A percentile compares a stretch with the other conserved stretches of the same genome.
phyloP scores from a whole-genome alignment of 345 rosid genomes.

The Mallotus nudiflorus region DNA sequence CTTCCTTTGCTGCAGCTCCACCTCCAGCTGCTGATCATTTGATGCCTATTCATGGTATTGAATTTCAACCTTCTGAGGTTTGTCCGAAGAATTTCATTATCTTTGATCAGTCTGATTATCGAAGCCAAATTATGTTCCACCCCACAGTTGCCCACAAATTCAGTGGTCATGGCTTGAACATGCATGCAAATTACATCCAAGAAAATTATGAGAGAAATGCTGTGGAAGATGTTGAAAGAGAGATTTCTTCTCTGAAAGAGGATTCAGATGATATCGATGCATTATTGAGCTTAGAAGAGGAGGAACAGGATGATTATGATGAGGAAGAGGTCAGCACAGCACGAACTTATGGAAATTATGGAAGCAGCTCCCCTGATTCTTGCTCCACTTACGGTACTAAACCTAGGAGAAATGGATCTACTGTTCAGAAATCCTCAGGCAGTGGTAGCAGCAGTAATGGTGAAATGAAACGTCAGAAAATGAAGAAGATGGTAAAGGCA shows the following conservation, averaged over 20 bases:
- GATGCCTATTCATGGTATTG: conserved; percentile 54
- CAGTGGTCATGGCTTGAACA: conserved; percentile 41
- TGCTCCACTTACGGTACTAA: conserved; percentile 46
- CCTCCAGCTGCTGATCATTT: conserved; percentile 54
- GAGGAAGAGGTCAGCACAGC: conserved; percentile 65
- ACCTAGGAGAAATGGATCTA: conserved; percentile 37
- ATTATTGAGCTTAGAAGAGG: conserved; percentile 66
- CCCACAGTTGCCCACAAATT: conserved; percentile 66
- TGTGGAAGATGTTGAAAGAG: conserved; percentile 40
- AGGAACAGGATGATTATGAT: conserved; percentile 37
- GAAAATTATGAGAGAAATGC: conserved; percentile 40
- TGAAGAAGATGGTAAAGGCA: conserved; percentile 76
- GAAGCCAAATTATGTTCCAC: conserved; percentile 75
- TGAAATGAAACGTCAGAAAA: conserved; percentile 58
- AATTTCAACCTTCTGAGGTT: conserved; percentile 66
- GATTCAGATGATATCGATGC: conserved; percentile 90
- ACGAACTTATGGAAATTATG: conserved; percentile 47
- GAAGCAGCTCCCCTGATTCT: conserved; percentile 55
- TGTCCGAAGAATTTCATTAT: conserved; percentile 35
- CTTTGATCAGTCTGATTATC: conserved; percentile 65
- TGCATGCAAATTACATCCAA: conserved; percentile 37
- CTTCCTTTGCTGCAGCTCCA: conserved; percentile 49
- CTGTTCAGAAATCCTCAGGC: conserved; percentile 36
- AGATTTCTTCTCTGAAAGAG: conserved; percentile 51
- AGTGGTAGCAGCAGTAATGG: conserved; percentile 39